Percentiles rank a stretch among this genome's conserved stretches.
These are phyloP conservation scores for Lachancea lanzarotensis DNA, from an alignment of 805 yeast genomes.

Conservation along the genomic window DNA sequence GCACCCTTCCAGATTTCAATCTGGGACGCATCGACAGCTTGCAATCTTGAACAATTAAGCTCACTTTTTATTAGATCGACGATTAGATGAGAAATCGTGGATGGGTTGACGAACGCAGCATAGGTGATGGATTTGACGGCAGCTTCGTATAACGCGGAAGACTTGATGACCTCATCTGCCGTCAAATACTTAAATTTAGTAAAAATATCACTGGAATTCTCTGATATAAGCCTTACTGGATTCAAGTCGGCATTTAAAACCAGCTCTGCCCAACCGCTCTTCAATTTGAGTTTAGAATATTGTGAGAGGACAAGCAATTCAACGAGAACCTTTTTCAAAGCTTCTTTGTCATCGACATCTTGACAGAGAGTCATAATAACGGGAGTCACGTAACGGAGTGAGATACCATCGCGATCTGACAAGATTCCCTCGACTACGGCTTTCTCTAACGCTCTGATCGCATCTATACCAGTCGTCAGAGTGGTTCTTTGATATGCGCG, in stretches of 20 bases:
- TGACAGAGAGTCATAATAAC: slow-evolving; percentile 37
- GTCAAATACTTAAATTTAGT: slow-evolving; percentile 19
- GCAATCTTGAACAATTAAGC: slow-evolving; percentile 34
- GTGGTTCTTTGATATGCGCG: slow-evolving; percentile 34
- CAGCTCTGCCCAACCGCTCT: slow-evolving; percentile 73
- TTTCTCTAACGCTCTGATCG: slow-evolving; percentile 38
- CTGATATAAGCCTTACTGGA: slow-evolving; percentile 51
- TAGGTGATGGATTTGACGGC: slow-evolving; percentile 48
- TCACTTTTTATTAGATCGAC: slow-evolving; percentile 38
- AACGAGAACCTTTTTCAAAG: slow-evolving; percentile 33
- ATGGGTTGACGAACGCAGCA: slow-evolving; percentile 55
- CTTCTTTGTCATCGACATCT: slow-evolving; percentile 19
- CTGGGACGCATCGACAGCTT: slow-evolving; percentile 42
- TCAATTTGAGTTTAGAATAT: slow-evolving; percentile 32
- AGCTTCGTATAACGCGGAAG: slow-evolving; percentile 34
- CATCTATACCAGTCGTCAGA: slow-evolving; percentile 36
- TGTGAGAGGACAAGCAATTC: slow-evolving; percentile 42
- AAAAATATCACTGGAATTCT: slow-evolving; percentile 21
- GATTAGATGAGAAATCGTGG: slow-evolving; percentile 46
- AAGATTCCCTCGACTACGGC: slow-evolving; percentile 11
- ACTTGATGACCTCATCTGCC: slow-evolving; percentile 10
- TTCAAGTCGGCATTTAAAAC: slow-evolving; percentile 55
- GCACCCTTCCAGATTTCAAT: slow-evolving; percentile 59
- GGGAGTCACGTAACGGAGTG: slow-evolving; percentile 31
- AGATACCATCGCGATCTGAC: slow-evolving; percentile 18